Evolutionary conservation across 768 basidiomycete genomes (phyloP).

Genomic region (Cyclocybe aegerita): DNA sequence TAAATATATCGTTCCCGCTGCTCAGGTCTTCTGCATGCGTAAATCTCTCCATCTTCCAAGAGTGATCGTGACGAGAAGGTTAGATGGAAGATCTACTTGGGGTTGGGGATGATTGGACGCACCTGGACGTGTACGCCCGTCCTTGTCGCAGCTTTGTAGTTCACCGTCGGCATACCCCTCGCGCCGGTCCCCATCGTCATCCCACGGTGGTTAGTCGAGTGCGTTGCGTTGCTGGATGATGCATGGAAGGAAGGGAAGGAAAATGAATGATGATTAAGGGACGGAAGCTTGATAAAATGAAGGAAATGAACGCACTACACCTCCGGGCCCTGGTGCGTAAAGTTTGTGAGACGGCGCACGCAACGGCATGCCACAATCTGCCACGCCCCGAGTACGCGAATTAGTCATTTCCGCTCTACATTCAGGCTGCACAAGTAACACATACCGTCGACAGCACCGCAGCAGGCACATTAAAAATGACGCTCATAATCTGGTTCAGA

Average conservation of each 20-base stretch:
- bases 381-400: background rate
- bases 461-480: slow-evolving; percentile 67
- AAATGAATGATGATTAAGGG: too few relatives aligned
- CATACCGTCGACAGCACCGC: slow-evolving; percentile 52
- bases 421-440: background rate
- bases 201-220: slow-evolving; percentile 24
- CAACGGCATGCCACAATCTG: slow-evolving; percentile 62
- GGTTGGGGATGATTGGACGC: background rate
- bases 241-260: background rate
- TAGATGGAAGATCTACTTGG: background rate
- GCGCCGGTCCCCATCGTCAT: slow-evolving; percentile 6
- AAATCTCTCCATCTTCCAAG: slow-evolving; percentile 48
- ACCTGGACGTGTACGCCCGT: slow-evolving; percentile 50
- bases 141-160: slow-evolving; percentile 14
- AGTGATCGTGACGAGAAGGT: background rate
- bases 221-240: slow-evolving; percentile 19
- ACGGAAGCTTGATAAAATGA: background rate
- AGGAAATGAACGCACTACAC: slow-evolving; percentile 37
- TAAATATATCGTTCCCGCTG: slow-evolving; percentile 16
- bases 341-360: slow-evolving; percentile 59
- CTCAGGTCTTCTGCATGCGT: slow-evolving; percentile 33
- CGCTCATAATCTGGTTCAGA: slow-evolving; percentile 65
- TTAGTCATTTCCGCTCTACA: background rate
- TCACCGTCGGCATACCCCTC: slow-evolving; percentile 22
- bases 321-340: slow-evolving; percentile 39